Conservation (phyloP, 202 grass and related monocot species). For the Musa balbisiana region DNA sequence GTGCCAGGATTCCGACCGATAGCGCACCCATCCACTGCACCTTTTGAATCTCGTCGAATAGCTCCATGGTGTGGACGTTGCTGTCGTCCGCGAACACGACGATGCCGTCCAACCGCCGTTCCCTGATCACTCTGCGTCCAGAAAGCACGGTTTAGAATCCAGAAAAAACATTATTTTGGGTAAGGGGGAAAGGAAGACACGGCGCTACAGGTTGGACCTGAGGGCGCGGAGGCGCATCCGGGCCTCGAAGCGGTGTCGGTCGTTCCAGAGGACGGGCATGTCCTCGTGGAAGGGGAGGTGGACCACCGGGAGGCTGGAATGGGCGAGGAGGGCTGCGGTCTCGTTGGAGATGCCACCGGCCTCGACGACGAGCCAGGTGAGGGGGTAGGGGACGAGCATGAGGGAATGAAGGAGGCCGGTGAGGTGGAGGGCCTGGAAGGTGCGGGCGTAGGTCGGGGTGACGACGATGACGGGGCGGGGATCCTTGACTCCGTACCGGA, state of each 20-base stretch:
- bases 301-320: constrained; percentile 36
- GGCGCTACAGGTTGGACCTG: constrained; percentile 23
- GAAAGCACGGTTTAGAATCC: not conserved
- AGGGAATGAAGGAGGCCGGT: constrained; percentile 35
- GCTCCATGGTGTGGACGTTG: constrained; percentile 67
- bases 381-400: constrained; percentile 36
- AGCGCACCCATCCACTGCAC: constrained; percentile 55
- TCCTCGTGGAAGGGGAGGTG: constrained; percentile 32
- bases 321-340: constrained; percentile 46
- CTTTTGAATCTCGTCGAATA: constrained; percentile 89
- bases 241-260: constrained; percentile 29
- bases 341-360: constrained; percentile 36
- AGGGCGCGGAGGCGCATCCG: constrained; percentile 64
- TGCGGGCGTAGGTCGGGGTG: constrained; percentile 6
- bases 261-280: constrained; percentile 20
- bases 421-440: not conserved
- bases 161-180: too few species aligned
- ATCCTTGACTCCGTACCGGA: constrained; percentile 1
- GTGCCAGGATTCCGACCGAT: constrained; percentile 51
- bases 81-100: constrained; percentile 93
- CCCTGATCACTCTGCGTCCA: constrained; percentile 51
- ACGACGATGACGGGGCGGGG: constrained; percentile 14
- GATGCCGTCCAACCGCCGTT: constrained; percentile 58
- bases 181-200: constrained; percentile 4
- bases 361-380: constrained; percentile 71